Evolutionary conservation across 2,329 filamentous ascomycete species (phyloP).

Genomic region (Penicillium corylophilum): DNA sequence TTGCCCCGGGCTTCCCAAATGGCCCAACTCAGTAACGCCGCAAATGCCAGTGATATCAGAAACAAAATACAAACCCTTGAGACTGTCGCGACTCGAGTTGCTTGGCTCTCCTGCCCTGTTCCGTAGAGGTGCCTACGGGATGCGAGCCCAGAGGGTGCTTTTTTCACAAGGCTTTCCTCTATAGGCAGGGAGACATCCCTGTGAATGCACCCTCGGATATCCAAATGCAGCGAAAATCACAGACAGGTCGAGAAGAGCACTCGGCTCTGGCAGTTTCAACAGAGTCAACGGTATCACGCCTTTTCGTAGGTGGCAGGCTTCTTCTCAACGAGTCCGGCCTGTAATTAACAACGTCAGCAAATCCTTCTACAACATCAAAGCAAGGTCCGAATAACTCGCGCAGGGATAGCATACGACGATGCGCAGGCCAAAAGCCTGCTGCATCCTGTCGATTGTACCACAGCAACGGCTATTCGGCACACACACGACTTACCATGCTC

Average conservation of each 20-base stretch:
- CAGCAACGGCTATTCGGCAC: neutral
- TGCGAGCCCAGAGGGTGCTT: neutral
- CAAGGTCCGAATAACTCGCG: neutral
- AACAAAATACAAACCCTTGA: slow-evolving; percentile 1
- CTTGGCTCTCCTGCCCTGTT: neutral
- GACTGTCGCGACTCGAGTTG: neutral
- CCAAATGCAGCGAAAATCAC: neutral
- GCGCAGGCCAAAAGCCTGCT: neutral
- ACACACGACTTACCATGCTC: slow-evolving; percentile 63
- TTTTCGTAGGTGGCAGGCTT: slow-evolving; percentile 27
- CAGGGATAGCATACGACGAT: neutral
- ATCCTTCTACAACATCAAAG: neutral
- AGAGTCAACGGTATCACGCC: slow-evolving; percentile 10
- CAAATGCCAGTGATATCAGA: slow-evolving; percentile 23
- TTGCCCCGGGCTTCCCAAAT: slow-evolving; percentile 10
- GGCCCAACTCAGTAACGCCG: slow-evolving; percentile 21
- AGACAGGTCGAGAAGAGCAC: neutral
- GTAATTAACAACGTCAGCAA: slow-evolving; percentile 4
- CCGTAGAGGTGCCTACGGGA: neutral
- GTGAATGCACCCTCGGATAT: neutral
- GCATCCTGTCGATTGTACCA: neutral
- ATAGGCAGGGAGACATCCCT: neutral
- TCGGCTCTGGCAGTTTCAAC: neutral
- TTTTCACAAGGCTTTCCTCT: too few species aligned
- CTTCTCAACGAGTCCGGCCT: slow-evolving; percentile 38